phyloP scores from a whole-genome alignment of 805 yeast genomes.

The Candida ascalaphidarum region DNA sequence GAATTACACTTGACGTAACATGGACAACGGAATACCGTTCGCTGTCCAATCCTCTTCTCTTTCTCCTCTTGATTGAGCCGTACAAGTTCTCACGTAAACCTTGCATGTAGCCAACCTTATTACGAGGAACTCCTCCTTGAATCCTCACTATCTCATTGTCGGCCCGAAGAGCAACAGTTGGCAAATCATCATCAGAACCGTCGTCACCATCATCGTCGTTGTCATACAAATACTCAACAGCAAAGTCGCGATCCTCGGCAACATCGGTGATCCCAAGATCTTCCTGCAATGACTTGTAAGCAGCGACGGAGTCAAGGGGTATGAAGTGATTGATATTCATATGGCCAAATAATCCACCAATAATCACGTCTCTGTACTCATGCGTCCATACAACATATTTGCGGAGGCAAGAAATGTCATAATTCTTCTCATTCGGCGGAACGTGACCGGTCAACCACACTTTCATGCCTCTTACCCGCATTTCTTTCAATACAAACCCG shows the following conservation, averaged over 20 bases:
- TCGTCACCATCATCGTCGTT: constrained; percentile 8
- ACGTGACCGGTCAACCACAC: constrained; percentile 88
- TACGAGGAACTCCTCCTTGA: constrained; percentile 58
- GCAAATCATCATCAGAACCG: constrained; percentile 6
- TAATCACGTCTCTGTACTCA: constrained; percentile 74
- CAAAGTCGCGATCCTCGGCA: constrained; percentile 1
- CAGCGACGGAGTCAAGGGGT: constrained; percentile 63
- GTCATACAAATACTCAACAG: constrained; percentile 4
- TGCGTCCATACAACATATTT: constrained; percentile 76
- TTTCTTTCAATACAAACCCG: constrained; percentile 63
- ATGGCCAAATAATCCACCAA: constrained; percentile 82
- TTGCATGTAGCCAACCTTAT: constrained; percentile 59
- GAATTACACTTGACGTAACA: constrained; percentile 67
- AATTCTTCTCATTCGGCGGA: constrained; percentile 76
- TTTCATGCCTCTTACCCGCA: constrained; percentile 67
- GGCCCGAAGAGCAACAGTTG: too few relatives aligned
- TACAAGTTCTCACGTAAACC: constrained; percentile 45
- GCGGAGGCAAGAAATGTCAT: constrained; percentile 62
- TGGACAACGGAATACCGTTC: constrained; percentile 65
- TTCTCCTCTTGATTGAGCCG: constrained; percentile 37
- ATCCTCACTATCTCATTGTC: constrained; percentile 23
- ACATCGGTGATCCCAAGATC: neutral
- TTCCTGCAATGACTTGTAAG: constrained; percentile 43
- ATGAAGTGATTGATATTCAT: constrained; percentile 86
- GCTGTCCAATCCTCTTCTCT: constrained; percentile 32